Base-by-base conservation (phyloP, 768 basidiomycete genomes). In the Mycena polygramma region DNA sequence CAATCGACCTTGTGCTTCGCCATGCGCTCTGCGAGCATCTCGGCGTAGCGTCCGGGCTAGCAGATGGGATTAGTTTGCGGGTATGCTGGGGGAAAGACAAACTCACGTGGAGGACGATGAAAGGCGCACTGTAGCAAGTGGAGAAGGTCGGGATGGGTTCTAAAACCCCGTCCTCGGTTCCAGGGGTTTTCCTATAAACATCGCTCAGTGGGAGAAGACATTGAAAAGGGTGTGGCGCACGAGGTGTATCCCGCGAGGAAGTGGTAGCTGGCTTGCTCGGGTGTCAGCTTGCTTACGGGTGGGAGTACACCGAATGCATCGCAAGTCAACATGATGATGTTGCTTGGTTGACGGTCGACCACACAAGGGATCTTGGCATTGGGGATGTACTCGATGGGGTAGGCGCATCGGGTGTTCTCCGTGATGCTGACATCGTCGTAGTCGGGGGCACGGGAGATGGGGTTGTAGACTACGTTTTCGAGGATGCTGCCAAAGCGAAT, bases 131-230 rank as follows among this genome's bases (percentile, higher is more conserved):
- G 89, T 98, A 99, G 83, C 98, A 99, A 39, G 97, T 98, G 22
- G 96, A 98, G 90, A 99, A 99, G 49, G 98, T 99, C 26, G 98
- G 98, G 72, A 97, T 97, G 68, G 98, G 98, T 81, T 99, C 98
- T 53, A 98, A 88, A 36, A 99, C 94, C 79, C 97, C 97, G 77
- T 98, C 97, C 79, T 99, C 97, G 5, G 97, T 99, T 64, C 97
- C 97, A n/a, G 97, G 97, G 2, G 97, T 99, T 89, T 99, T 99
- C 74, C 92, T 92, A n/a, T n/a, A n/a, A 9, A 20, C 57, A 57
- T n/a, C 43, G 77, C 80, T 63, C 77, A 76, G 76, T 60, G 55
- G 66, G 13, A 63, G 54, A 35, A 37, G 19, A 24, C 6, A 14
- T n/a, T 17, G 48, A 36, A 45, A 48, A 36, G 14, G 9, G 35